phyloP scores from a whole-genome alignment of 1,284 basidiomycete species.

The Ustilago bromivora region DNA sequence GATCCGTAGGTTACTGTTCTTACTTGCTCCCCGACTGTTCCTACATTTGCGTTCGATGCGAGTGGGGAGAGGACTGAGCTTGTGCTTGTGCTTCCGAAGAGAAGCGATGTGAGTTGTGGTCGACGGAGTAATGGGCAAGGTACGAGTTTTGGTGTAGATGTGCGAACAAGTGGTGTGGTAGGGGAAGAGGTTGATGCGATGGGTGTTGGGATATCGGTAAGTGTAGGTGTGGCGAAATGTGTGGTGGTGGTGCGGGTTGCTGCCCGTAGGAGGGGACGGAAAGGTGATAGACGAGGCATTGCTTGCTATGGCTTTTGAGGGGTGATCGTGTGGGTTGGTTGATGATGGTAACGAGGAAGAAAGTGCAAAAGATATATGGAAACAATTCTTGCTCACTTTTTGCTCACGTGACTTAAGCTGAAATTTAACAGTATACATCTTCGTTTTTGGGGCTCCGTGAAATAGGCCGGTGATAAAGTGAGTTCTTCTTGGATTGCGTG shows the following conservation, averaged over 20 bases:
- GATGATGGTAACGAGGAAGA: constrained; percentile 7
- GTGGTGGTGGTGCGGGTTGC: constrained; percentile 3
- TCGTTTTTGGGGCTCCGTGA: neutral
- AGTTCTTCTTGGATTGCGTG: neutral
- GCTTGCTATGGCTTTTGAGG: neutral
- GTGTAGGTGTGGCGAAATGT: neutral
- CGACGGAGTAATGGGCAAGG: neutral
- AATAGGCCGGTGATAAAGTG: neutral
- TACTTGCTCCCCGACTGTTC: constrained; percentile 2
- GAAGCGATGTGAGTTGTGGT: neutral
- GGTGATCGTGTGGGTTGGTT: neutral
- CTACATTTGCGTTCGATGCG: neutral
- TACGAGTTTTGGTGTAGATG: neutral
- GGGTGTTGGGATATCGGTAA: neutral
- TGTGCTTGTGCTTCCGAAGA: neutral
- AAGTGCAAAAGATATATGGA: neutral
- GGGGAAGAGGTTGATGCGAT: constrained; percentile 14
- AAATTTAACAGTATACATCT: neutral
- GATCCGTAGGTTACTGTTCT: constrained; percentile 73
- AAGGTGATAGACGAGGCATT: constrained; percentile 39
- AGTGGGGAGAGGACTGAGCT: constrained; percentile 14
- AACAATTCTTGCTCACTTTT: neutral
- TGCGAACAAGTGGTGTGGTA: neutral
- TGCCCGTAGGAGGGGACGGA: constrained; percentile 20
- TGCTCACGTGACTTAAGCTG: no score